Evolutionary conservation across 345 rosid genomes (phyloP).

Genomic region (Gossypium sturtianum): DNA sequence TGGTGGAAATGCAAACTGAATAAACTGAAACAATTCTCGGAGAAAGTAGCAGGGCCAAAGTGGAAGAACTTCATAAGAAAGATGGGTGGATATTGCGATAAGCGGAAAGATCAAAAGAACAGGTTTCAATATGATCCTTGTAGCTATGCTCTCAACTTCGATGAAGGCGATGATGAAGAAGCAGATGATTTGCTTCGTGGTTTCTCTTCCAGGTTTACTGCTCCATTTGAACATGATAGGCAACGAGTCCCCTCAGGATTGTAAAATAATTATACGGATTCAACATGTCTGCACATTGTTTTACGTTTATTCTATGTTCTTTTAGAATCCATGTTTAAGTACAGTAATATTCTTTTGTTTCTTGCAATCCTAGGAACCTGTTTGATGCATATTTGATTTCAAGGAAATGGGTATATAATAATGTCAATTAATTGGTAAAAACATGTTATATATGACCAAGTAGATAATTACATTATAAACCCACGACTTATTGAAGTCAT

Average conservation of each 20-base stretch:
- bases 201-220: constrained; percentile 20
- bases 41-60: constrained; percentile 45
- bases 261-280: background rate
- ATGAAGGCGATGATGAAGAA: constrained; percentile 26
- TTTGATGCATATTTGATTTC: background rate
- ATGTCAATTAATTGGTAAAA: background rate
- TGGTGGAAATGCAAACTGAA: constrained; percentile 36
- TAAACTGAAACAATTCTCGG: constrained; percentile 38
- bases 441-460: background rate
- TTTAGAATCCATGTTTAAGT: background rate
- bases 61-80: constrained; percentile 40
- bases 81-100: constrained; percentile 24
- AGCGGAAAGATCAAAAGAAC: constrained; percentile 16
- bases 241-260: background rate
- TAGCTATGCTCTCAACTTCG: constrained; percentile 63
- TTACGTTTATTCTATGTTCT: background rate
- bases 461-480: background rate
- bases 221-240: constrained; percentile 12
- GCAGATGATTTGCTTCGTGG: constrained; percentile 20
- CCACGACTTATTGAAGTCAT: background rate
- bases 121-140: constrained; percentile 41
- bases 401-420: background rate
- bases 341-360: background rate
- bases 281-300: background rate
- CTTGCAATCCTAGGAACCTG: background rate